Percentiles rank a stretch among this genome's conserved stretches.
These are phyloP conservation scores for Chrysopogon serrulatus DNA, from an alignment of 176 grass and related monocot genomes.

Conservation along the genomic window DNA sequence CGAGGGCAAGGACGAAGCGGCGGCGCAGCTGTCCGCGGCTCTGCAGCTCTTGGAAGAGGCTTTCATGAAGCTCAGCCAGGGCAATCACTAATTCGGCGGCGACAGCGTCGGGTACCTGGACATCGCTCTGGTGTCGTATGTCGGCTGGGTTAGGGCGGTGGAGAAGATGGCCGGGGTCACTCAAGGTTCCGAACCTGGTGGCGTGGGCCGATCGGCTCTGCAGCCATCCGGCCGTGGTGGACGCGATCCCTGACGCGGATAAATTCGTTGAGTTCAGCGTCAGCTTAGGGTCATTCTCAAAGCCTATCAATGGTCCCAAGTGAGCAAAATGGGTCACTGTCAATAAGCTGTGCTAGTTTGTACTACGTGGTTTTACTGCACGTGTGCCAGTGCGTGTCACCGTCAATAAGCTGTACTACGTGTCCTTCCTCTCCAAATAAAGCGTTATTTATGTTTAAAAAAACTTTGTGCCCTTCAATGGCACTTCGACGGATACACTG, in stretches of 20 bases:
- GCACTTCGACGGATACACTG: too few relatives aligned
- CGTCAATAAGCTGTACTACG: neutral
- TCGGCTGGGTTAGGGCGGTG: slow-evolving; percentile 35
- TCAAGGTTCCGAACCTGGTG: slow-evolving; percentile 26
- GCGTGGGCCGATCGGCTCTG: slow-evolving; percentile 48
- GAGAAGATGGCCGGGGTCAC: slow-evolving; percentile 22
- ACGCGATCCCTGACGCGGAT: slow-evolving; percentile 25
- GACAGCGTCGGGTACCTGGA: slow-evolving; percentile 52
- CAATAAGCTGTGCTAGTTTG: too few relatives aligned
- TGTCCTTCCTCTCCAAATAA: neutral
- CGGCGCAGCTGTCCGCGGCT: neutral
- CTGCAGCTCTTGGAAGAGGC: slow-evolving; percentile 49
- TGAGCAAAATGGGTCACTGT: too few relatives aligned
- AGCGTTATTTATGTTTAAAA: neutral
- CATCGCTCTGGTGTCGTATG: slow-evolving; percentile 25
- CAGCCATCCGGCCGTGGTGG: slow-evolving; percentile 21
- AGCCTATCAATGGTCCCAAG: neutral
- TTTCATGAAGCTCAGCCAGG: slow-evolving; percentile 25
- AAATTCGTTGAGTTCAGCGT: slow-evolving; percentile 26
- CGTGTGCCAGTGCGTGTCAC: neutral
- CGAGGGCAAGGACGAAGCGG: neutral
- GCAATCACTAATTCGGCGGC: slow-evolving; percentile 55
- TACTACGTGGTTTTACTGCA: neutral
- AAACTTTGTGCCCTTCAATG: too few relatives aligned
- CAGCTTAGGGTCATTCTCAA: neutral